Conservation (phyloP, 2,329 filamentous ascomycete species). For the Hypoxylon sp. region DNA sequence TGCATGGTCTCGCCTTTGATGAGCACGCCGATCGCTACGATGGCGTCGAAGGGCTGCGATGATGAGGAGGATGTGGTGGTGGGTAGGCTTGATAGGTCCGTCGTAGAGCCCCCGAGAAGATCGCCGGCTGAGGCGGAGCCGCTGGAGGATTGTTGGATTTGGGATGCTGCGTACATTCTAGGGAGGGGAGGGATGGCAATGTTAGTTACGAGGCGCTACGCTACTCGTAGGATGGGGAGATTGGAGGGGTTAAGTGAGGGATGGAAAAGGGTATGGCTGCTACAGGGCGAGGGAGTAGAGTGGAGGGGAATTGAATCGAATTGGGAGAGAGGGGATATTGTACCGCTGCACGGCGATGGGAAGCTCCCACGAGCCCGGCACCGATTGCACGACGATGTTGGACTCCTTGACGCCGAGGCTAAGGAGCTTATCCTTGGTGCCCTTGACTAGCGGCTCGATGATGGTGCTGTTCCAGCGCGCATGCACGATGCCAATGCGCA, state of each 20-base stretch:
- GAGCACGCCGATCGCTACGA: conserved; percentile 94
- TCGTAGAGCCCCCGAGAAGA: conserved; percentile 77
- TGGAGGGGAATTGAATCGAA: conserved; percentile 12
- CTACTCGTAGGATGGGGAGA: background rate
- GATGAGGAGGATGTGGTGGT: too few species aligned
- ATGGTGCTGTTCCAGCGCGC: conserved; percentile 94
- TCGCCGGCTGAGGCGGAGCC: conserved; percentile 79
- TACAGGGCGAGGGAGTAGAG: conserved; percentile 11
- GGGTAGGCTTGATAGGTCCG: conserved; percentile 73
- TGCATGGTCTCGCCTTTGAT: conserved; percentile 99
- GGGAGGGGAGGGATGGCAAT: conserved; percentile 21
- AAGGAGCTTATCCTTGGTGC: conserved; percentile 83
- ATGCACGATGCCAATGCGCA: conserved; percentile 95
- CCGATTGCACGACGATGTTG: conserved; percentile 90
- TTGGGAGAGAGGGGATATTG: conserved; percentile 46
- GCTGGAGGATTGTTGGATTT: conserved; percentile 81
- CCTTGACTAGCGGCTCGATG: conserved; percentile 86
- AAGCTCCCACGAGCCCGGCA: conserved; percentile 95
- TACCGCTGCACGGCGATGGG: conserved; percentile 91
- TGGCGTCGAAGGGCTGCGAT: conserved; percentile 83
- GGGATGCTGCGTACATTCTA: conserved; percentile 87
- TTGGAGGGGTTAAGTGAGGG: background rate
- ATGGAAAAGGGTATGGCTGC: background rate
- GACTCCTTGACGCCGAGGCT: conserved; percentile 85
- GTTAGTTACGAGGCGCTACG: conserved; percentile 3